Conservation (phyloP, 306 rosid genomes). For the Lupinus albus region DNA sequence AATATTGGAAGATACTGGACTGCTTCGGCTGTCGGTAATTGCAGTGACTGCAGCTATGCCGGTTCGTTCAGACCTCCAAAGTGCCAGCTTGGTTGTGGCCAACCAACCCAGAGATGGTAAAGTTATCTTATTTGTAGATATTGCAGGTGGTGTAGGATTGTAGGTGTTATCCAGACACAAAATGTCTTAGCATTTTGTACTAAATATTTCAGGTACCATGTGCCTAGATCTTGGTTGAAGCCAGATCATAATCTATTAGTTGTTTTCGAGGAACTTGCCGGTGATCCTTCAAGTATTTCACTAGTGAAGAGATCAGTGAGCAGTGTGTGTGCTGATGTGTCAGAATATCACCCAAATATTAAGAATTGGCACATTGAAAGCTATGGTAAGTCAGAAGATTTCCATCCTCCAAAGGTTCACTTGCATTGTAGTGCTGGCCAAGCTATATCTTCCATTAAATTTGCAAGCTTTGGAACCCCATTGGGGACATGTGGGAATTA, state of each 20-base stretch:
- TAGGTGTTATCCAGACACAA: neutral
- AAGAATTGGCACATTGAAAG: slow-evolving; percentile 96
- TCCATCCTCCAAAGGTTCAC: slow-evolving; percentile 87
- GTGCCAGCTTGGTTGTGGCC: slow-evolving; percentile 91
- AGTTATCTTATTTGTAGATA: slow-evolving; percentile 46
- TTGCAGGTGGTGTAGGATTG: slow-evolving; percentile 15
- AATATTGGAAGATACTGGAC: slow-evolving; percentile 99
- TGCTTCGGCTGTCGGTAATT: slow-evolving; percentile 71
- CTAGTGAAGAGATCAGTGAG: slow-evolving; percentile 83
- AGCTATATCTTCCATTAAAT: slow-evolving; percentile 79
- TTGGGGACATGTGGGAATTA: slow-evolving; percentile 89
- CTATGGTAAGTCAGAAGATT: slow-evolving; percentile 74
- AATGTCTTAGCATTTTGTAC: slow-evolving; percentile 26
- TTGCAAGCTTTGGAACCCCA: slow-evolving; percentile 99
- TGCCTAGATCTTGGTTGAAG: slow-evolving; percentile 94
- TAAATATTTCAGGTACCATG: slow-evolving; percentile 80
- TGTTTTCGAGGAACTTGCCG: slow-evolving; percentile 95
- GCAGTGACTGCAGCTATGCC: slow-evolving; percentile 72
- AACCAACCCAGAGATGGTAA: slow-evolving; percentile 90
- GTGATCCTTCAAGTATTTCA: slow-evolving; percentile 79
- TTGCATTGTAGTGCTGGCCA: slow-evolving; percentile 80
- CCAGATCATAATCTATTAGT: slow-evolving; percentile 79
- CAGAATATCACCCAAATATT: slow-evolving; percentile 86
- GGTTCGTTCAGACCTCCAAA: slow-evolving; percentile 80
- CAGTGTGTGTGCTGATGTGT: slow-evolving; percentile 84